These are phyloP conservation scores for Plenodomus lindquistii DNA, from an alignment of 2,329 filamentous ascomycete species.

Conservation along the genomic window DNA sequence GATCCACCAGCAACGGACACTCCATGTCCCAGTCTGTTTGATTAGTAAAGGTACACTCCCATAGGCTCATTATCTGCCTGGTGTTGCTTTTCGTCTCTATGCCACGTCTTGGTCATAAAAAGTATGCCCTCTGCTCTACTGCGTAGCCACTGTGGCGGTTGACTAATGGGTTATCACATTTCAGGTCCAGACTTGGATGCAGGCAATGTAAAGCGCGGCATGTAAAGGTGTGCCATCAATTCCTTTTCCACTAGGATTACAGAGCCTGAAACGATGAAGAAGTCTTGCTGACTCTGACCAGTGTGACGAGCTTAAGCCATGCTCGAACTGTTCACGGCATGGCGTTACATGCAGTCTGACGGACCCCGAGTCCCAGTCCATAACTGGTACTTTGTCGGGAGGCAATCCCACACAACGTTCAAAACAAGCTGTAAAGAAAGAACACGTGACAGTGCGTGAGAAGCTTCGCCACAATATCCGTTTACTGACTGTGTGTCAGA, in stretches of 20 bases:
- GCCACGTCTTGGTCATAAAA: neutral
- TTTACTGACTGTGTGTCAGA: neutral
- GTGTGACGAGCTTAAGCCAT: slow-evolving; percentile 46
- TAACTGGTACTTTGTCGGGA: slow-evolving; percentile 14
- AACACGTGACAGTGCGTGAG: neutral
- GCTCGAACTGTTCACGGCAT: slow-evolving; percentile 44
- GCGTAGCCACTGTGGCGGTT: neutral
- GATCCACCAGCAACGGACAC: too few relatives aligned
- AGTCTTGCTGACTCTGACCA: slow-evolving; percentile 20
- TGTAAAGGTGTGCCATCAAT: slow-evolving; percentile 37
- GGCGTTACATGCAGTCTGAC: slow-evolving; percentile 41
- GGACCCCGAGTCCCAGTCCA: neutral
- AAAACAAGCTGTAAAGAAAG: neutral
- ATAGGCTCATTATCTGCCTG: too few relatives aligned
- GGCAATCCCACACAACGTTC: slow-evolving; percentile 3
- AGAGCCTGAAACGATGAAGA: neutral
- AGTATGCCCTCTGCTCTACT: neutral
- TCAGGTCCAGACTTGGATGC: slow-evolving; percentile 34
- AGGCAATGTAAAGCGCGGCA: slow-evolving; percentile 44
- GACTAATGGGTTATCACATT: neutral
- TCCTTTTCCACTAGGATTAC: neutral
- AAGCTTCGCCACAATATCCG: neutral
- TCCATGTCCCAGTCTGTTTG: too few relatives aligned
- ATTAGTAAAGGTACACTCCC: too few relatives aligned
- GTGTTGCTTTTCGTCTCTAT: too few relatives aligned